phyloP scores from a whole-genome alignment of 1,284 basidiomycete genomes.

The Cryptococcus sp. region DNA sequence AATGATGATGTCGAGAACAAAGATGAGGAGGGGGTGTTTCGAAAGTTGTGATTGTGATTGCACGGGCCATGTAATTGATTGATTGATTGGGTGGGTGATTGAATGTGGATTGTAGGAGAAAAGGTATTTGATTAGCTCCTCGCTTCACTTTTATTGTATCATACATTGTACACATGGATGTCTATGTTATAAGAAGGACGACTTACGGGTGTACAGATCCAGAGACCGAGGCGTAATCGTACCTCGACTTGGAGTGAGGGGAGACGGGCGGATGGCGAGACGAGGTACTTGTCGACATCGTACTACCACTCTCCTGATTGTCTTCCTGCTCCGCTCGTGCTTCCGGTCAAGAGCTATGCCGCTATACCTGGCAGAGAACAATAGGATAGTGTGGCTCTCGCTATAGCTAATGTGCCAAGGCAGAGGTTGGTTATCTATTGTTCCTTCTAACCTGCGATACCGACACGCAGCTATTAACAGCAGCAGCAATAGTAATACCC shows the following conservation, averaged over 20 bases:
- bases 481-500: no score
- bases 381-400: background rate
- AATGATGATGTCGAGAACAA: conserved; percentile 2
- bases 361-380: background rate
- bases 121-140: background rate
- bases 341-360: background rate
- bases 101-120: no score
- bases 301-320: no score
- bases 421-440: no score
- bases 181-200: background rate
- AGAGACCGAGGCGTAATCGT: background rate
- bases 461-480: no score
- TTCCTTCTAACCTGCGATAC: no score
- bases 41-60: no score
- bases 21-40: no score
- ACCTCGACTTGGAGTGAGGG: background rate
- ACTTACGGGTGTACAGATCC: background rate
- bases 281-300: background rate
- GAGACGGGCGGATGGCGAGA: background rate
- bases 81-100: no score
- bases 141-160: background rate
- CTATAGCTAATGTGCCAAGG: no score
- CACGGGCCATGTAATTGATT: no score
- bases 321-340: background rate
- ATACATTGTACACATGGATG: background rate